Evolutionary conservation across 2,329 filamentous ascomycete species (phyloP).

Genomic region (Apiospora kogelbergensis): DNA sequence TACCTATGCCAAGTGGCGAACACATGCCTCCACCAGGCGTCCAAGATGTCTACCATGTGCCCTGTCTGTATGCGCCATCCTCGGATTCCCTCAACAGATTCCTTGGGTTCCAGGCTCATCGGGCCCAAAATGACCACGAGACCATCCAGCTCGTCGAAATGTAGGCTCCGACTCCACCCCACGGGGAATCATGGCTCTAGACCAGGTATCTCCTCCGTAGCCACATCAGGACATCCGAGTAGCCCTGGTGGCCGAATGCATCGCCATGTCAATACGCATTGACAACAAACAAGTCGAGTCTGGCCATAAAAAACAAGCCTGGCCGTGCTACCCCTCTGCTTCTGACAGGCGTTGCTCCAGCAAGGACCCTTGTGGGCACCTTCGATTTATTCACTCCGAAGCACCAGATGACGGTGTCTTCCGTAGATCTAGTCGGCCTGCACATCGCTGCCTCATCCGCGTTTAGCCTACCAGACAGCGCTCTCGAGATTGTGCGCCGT

Average conservation of each 20-base stretch:
- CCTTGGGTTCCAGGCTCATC: background rate
- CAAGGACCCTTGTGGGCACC: background rate
- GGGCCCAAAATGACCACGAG: background rate
- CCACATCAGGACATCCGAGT: background rate
- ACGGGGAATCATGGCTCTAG: too few species aligned
- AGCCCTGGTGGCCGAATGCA: background rate
- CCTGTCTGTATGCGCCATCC: background rate
- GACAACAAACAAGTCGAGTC: background rate
- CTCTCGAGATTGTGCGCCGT: background rate
- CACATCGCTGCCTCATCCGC: background rate
- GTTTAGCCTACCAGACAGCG: background rate
- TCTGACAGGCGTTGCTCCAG: background rate
- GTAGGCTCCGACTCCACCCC: background rate
- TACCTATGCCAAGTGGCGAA: background rate
- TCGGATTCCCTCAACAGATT: background rate
- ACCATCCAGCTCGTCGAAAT: background rate
- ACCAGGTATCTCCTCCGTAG: background rate
- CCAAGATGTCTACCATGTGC: background rate
- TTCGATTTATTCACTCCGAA: too few species aligned
- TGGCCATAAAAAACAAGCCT: background rate
- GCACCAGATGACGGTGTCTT: too few species aligned
- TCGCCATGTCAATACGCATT: background rate
- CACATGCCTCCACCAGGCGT: background rate
- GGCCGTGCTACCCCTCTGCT: background rate
- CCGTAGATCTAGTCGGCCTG: background rate